phyloP scores from a whole-genome alignment of 2,329 filamentous ascomycete genomes.

The Hymenoscyphus infarciens region DNA sequence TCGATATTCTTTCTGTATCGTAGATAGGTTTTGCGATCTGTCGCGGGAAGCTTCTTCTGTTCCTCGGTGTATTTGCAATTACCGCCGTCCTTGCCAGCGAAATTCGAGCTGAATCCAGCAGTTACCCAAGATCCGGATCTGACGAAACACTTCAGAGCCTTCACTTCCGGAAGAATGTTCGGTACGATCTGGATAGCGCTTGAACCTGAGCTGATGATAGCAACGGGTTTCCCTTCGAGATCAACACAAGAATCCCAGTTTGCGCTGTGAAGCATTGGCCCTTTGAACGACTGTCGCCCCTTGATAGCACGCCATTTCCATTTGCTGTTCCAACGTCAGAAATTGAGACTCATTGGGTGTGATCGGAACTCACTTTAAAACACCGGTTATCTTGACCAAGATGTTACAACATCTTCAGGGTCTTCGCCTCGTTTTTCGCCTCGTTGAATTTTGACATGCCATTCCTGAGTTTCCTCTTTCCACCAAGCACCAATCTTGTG shows the following conservation, averaged over 20 bases:
- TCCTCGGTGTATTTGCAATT: too few relatives aligned
- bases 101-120: slow-evolving; percentile 28
- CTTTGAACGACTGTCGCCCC: slow-evolving; percentile 45
- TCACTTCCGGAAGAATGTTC: slow-evolving; percentile 34
- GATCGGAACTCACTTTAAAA: slow-evolving; percentile 46
- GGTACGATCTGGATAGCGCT: slow-evolving; percentile 52
- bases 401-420: slow-evolving; percentile 42
- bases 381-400: slow-evolving; percentile 48
- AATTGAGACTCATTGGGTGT: not conserved
- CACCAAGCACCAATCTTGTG: slow-evolving; percentile 9
- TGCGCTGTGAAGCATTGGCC: slow-evolving; percentile 55
- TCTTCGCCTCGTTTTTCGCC: slow-evolving; percentile 31
- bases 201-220: slow-evolving; percentile 49
- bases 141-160: not conserved
- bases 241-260: slow-evolving; percentile 54
- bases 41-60: too few relatives aligned
- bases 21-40: slow-evolving; percentile 26
- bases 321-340: slow-evolving; percentile 30
- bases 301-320: slow-evolving; percentile 61
- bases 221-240: slow-evolving; percentile 44
- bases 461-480: too few relatives aligned
- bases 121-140: not conserved
- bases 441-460: slow-evolving; percentile 8
- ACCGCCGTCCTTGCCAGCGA: too few relatives aligned
- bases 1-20: slow-evolving; percentile 22